Base-by-base conservation (phyloP, 768 basidiomycete genomes). In the Mycena epipterygia region DNA sequence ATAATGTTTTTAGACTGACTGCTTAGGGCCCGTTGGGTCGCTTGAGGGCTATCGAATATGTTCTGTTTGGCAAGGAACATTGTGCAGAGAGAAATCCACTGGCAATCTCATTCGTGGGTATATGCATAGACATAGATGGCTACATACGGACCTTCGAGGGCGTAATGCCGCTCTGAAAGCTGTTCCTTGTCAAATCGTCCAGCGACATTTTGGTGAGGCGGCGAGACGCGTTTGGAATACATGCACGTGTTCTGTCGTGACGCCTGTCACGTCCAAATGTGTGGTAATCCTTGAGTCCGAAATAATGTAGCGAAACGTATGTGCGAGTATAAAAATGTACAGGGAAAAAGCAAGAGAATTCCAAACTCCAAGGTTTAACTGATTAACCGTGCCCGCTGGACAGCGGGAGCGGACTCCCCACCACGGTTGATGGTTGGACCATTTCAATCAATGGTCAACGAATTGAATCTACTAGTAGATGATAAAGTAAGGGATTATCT, bases 81-180 rank as follows among this genome's bases (percentile, higher is more conserved):
- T 73, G 87, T 89, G 78, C 90, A 91, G 12, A 94, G 81, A 29
- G 82, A 85, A 25, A 90, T 78, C 93, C 93, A 95, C 93, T 94
- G 70, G 51, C 68, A 55, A 37, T 52, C 51, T 62, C 25, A 60
- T 25, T 74, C 56, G 51, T 58, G 62, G 53, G 68, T 30, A 68
- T 25, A 37, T 29, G 35, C 33, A 30, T n/a, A n/a, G n/a, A n/a
- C 60, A 46, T 52, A 13, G 44, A 64, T 57, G 23, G 53, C 19
- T 25, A 30, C 33, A 21, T 51, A 78, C 86, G 76, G 74, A 92
- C 93, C 84, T 93, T 93, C 19, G 78, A 69, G 25, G 93, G 82
- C 55, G 90, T 84, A 23, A 93, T 79, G 9, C 93, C 93, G 75
- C 86, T 89, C 74, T 93, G 90, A 69, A 93, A 94, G 42, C 90